Conservation (phyloP, 1,284 basidiomycete species). For the Schizophyllum amplum region DNA sequence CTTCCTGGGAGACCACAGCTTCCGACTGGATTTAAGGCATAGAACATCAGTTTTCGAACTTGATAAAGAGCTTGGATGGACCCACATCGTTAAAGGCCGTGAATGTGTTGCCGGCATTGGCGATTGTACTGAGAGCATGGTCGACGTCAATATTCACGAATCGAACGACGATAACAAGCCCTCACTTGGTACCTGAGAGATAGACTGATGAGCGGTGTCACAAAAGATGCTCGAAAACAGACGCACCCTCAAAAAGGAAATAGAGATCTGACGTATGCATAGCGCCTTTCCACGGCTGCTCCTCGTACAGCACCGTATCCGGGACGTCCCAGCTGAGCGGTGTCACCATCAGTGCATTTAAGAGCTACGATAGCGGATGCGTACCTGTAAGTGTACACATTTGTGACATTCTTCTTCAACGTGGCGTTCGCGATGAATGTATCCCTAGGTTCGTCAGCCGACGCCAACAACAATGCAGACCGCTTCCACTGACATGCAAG, state of each 20-base stretch:
- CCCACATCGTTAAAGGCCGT: conserved; percentile 30
- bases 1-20: conserved; percentile 27
- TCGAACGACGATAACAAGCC: not conserved
- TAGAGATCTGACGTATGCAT: conserved; percentile 39
- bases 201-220: not conserved
- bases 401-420: conserved; percentile 8
- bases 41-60: too few species aligned
- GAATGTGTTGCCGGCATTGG: conserved; percentile 31
- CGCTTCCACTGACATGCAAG: too few species aligned
- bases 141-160: too few species aligned
- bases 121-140: conserved; percentile 14
- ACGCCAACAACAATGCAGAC: too few species aligned
- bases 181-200: conserved; percentile 27
- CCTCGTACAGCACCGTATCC: conserved; percentile 29
- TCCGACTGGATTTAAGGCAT: too few species aligned
- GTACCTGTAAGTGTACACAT: conserved; percentile 17
- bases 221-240: too few species aligned
- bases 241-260: conserved; percentile 33
- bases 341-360: not conserved
- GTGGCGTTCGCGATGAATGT: conserved; percentile 29
- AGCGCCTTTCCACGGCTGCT: conserved; percentile 29
- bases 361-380: not conserved
- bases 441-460: conserved; percentile 24
- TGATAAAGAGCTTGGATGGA: too few species aligned
- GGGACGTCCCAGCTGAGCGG: conserved; percentile 32